These are phyloP conservation scores for Colletotrichum lini DNA, from an alignment of 2,329 filamentous ascomycete genomes.

Conservation along the genomic window DNA sequence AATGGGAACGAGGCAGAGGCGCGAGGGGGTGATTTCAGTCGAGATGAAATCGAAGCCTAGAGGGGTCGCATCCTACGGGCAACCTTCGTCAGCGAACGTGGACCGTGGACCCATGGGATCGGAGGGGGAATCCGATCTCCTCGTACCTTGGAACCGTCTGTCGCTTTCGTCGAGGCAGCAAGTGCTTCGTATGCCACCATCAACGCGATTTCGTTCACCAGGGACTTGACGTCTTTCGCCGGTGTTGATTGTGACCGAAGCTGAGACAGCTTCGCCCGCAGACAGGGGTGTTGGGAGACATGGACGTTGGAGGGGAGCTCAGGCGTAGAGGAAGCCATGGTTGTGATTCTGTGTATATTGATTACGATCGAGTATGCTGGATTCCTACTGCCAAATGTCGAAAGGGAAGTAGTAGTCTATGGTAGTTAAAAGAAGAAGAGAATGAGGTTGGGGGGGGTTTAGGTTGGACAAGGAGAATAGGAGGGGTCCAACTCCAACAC, in stretches of 20 bases:
- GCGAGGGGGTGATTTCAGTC: constrained; percentile 72
- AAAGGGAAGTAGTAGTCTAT: constrained; percentile 18
- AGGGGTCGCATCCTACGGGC: constrained; percentile 78
- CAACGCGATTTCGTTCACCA: constrained; percentile 89
- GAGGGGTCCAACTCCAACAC: constrained; percentile 31
- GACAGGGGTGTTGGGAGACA: constrained; percentile 87
- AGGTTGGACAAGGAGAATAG: constrained; percentile 16
- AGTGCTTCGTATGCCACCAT: constrained; percentile 89
- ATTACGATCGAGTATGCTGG: neutral
- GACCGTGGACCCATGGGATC: neutral
- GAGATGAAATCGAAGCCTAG: constrained; percentile 83
- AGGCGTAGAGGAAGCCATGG: constrained; percentile 52
- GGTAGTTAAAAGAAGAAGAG: constrained; percentile 30
- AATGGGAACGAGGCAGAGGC: constrained; percentile 89
- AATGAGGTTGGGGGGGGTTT: constrained; percentile 17
- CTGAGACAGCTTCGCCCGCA: constrained; percentile 90
- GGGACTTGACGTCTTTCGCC: constrained; percentile 81
- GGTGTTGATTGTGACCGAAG: constrained; percentile 81
- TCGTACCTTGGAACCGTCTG: constrained; percentile 73
- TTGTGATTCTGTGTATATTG: neutral
- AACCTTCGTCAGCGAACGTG: constrained; percentile 5
- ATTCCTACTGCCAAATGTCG: neutral
- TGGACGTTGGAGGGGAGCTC: constrained; percentile 75
- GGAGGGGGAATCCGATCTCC: neutral
- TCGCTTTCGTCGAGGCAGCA: constrained; percentile 70